phyloP scores from a whole-genome alignment of 352 stramenopile genomes.

The Phytophthora ramorum region DNA sequence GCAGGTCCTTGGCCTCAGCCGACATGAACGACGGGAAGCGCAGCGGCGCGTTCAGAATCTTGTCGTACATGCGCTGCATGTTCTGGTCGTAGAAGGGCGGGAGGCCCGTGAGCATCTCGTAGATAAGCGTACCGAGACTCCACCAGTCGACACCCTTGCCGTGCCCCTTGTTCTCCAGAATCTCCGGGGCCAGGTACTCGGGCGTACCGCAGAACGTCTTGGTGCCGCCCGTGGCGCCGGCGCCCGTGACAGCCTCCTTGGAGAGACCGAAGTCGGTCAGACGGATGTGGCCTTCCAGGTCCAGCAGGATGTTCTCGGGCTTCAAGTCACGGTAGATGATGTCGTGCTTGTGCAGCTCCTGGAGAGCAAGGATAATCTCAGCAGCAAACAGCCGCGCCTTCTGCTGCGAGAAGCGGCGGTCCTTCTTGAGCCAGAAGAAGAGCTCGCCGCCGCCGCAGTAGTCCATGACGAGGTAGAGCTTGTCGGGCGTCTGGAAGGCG shows the following conservation, averaged over 20 bases:
- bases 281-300: constrained; percentile 94
- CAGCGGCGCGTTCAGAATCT: constrained; percentile 93
- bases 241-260: constrained; percentile 92
- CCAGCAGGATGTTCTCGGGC: constrained; percentile 96
- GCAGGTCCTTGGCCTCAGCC: constrained; percentile 86
- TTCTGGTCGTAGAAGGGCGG: constrained; percentile 96
- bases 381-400: constrained; percentile 93
- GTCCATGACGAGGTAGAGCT: constrained; percentile 95
- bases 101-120: constrained; percentile 94
- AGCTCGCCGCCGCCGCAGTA: constrained; percentile 95
- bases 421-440: constrained; percentile 97
- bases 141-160: constrained; percentile 92
- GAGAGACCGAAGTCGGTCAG: constrained; percentile 96
- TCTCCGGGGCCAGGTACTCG: constrained; percentile 96
- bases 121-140: constrained; percentile 94
- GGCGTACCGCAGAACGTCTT: constrained; percentile 95
- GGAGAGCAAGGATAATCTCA: constrained; percentile 94
- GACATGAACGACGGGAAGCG: constrained; percentile 93
- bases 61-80: constrained; percentile 95
- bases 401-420: constrained; percentile 93
- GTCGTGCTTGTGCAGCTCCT: constrained; percentile 93
- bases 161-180: constrained; percentile 95
- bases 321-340: constrained; percentile 98
- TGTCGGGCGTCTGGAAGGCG: constrained; percentile 92
- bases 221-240: constrained; percentile 77